Evolutionary conservation across 306 rosid genomes (phyloP).

Genomic region (Pyrus bretschneideri): DNA sequence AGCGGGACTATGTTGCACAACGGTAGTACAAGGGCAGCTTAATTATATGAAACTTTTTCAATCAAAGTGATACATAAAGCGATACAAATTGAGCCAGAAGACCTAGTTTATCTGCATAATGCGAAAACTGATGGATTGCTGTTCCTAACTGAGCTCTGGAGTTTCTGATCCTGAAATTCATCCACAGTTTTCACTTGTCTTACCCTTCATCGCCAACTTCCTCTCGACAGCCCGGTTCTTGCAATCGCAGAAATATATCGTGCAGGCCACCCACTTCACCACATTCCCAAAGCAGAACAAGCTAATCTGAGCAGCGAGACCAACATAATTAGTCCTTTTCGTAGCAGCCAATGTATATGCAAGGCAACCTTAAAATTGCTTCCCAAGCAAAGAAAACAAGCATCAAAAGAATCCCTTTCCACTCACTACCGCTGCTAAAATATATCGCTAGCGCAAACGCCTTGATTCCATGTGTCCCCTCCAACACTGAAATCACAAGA

Average conservation of each 20-base stretch:
- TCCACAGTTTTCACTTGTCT: neutral
- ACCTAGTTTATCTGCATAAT: neutral
- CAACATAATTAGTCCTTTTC: constrained; percentile 16
- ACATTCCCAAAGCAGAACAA: constrained; percentile 33
- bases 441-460: constrained; percentile 30
- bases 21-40: too few species aligned
- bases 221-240: constrained; percentile 37
- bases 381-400: constrained; percentile 43
- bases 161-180: neutral
- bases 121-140: neutral
- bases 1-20: too few species aligned
- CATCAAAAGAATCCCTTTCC: constrained; percentile 35
- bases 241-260: constrained; percentile 49
- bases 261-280: constrained; percentile 48
- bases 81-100: neutral
- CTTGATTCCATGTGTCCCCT: constrained; percentile 15
- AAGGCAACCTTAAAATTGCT: constrained; percentile 28
- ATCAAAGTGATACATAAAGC: neutral
- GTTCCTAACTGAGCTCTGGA: neutral
- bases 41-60: neutral
- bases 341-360: constrained; percentile 33
- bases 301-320: constrained; percentile 29
- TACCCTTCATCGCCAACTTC: constrained; percentile 28
- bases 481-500: constrained; percentile 43
- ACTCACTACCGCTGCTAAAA: constrained; percentile 33